Conservation (phyloP, 2,329 filamentous ascomycete species). For the Colletotrichum graminicola region DNA sequence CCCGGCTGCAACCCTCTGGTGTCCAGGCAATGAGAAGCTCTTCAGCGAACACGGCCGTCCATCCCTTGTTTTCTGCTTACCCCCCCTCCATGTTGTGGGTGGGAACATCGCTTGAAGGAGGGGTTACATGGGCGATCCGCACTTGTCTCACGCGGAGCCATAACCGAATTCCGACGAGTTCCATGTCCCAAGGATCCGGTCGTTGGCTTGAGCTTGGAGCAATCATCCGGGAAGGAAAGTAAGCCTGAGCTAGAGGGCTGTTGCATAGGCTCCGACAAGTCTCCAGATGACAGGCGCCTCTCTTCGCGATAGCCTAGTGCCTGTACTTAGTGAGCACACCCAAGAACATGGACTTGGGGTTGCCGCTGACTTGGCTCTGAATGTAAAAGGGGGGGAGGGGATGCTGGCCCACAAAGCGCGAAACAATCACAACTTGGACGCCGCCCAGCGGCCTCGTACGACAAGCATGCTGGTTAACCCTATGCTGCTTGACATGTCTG, state of each 20-base stretch:
- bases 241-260: slow-evolving; percentile 12
- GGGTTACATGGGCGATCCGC: slow-evolving; percentile 40
- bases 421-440: slow-evolving; percentile 4
- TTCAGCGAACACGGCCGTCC: slow-evolving; percentile 32
- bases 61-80: slow-evolving; percentile 35
- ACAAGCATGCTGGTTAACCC: slow-evolving; percentile 6
- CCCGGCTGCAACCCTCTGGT: slow-evolving; percentile 28
- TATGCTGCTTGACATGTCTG: slow-evolving; percentile 24
- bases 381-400: not conserved
- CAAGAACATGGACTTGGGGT: slow-evolving; percentile 39
- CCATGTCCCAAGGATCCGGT: slow-evolving; percentile 40
- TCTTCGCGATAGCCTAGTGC: slow-evolving; percentile 6
- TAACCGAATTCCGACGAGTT: slow-evolving; percentile 26
- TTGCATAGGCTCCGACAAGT: slow-evolving; percentile 36
- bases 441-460: slow-evolving; percentile 22
- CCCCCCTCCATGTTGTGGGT: slow-evolving; percentile 13
- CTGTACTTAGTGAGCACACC: slow-evolving; percentile 25
- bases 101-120: slow-evolving; percentile 34
- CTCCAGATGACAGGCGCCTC: not conserved
- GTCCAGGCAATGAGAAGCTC: slow-evolving; percentile 36
- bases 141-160: slow-evolving; percentile 29
- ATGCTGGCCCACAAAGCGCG: not conserved
- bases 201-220: slow-evolving; percentile 32
- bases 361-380: not conserved
- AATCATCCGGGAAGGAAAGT: slow-evolving; percentile 19